Base-by-base conservation (phyloP, 306 rosid species). In the Sicyos edulis region DNA sequence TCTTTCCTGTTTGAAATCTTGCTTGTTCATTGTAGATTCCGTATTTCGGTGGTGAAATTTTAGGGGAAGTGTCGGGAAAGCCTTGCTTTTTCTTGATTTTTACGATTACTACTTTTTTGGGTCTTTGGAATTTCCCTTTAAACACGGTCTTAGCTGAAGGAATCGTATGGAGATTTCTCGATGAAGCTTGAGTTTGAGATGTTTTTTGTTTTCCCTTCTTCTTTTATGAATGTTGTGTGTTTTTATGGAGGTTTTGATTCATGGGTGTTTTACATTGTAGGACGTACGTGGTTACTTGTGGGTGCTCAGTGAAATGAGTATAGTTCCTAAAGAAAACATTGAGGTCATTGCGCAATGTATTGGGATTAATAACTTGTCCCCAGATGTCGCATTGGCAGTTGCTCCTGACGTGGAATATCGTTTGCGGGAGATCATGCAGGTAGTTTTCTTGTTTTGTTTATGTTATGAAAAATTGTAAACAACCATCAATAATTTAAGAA, bases 401-500 rank as follows among this genome's bases (percentile, higher is more conserved):
- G 95, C 92, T 58, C 95, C 97, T 37, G 98, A 93, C 79, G 88
- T 90, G 19, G 98, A 93, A 70, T 90, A 90, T 75, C 96, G 97
- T 8, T 79, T 93, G 71, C 98, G 97, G 6, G 98, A 93, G 89
- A 77, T 93, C 59, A 90, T 93, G 97, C 97, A 88, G 97, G 98
- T 89, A 49, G 15, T 66, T 37, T 16, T 73, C 14, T 22, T 16
- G 44, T 64, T 65, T 76, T 42, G 47, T 42, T 42, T 42, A 8
- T 42, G 47, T 42, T 9, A 42, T 0, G 47, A 42, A 42, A 42
- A 42, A 42, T 42, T 6, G 10, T 9, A 42, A 42, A 42, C 12
- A 42, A 42, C 47, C 8, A 42, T 42, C 11, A 1, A 40, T 0
- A 40, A 37, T 1, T 37, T 4, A 6, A 37, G 42, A 40, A 40